Evolutionary conservation across 352 stramenopile genomes (phyloP).

Genomic region (Phytophthora pluvialis): DNA sequence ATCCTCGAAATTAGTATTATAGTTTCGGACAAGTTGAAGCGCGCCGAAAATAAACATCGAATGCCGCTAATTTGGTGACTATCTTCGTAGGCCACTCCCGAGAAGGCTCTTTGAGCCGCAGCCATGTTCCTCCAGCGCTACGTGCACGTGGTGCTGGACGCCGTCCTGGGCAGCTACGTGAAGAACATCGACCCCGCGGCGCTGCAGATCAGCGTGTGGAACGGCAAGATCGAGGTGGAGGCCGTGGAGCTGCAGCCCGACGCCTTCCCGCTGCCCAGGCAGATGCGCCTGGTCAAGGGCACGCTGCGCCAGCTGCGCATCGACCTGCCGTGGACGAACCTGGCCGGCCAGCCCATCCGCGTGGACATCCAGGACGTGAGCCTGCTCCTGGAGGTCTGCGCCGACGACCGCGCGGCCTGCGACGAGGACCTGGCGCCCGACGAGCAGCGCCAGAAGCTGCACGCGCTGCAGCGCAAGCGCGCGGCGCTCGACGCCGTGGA

Average conservation of each 20-base stretch:
- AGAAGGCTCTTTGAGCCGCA: neutral
- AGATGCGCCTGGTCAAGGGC: slow-evolving; percentile 74
- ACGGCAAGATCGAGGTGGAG: slow-evolving; percentile 85
- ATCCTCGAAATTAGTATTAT: no score
- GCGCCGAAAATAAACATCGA: neutral
- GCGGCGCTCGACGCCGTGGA: slow-evolving; percentile 80
- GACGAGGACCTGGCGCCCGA: slow-evolving; percentile 22
- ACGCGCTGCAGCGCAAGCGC: slow-evolving; percentile 77
- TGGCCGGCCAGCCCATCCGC: slow-evolving; percentile 73
- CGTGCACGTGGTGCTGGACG: slow-evolving; percentile 83
- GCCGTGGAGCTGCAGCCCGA: slow-evolving; percentile 81
- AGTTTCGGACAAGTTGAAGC: neutral
- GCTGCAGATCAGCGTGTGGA: slow-evolving; percentile 88
- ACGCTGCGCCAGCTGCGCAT: slow-evolving; percentile 80
- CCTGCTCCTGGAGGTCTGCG: slow-evolving; percentile 67
- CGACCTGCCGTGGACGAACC: slow-evolving; percentile 78
- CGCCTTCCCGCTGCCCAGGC: slow-evolving; percentile 68
- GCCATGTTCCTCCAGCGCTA: slow-evolving; percentile 86
- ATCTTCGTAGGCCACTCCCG: neutral
- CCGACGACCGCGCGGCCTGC: slow-evolving; percentile 28
- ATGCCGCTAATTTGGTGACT: neutral
- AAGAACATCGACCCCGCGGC: slow-evolving; percentile 89
- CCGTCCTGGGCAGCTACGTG: slow-evolving; percentile 83
- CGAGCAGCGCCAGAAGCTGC: slow-evolving; percentile 47
- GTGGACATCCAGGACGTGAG: slow-evolving; percentile 83